Percentiles rank a stretch among this genome's conserved stretches.
phyloP scores from a whole-genome alignment of 2,329 filamentous ascomycete genomes.

The Fusarium drepaniforme region DNA sequence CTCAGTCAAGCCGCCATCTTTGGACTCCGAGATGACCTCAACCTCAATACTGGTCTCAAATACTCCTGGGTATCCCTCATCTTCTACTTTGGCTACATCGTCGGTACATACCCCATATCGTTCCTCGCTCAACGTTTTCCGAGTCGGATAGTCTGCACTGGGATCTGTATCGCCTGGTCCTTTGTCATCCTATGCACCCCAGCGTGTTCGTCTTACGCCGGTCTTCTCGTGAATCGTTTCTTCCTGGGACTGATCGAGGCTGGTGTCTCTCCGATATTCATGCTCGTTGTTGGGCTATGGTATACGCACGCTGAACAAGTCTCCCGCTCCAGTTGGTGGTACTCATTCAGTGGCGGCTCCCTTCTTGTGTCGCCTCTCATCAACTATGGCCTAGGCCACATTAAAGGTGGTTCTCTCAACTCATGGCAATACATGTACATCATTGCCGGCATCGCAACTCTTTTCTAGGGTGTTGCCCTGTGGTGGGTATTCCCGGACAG shows the following conservation, averaged over 20 bases:
- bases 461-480: conserved; percentile 43
- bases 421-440: conserved; percentile 53
- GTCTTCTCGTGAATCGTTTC: conserved; percentile 51
- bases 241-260: conserved; percentile 53
- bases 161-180: conserved; percentile 48
- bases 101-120: conserved; percentile 48
- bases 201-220: conserved; percentile 48
- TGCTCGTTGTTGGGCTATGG: conserved; percentile 54
- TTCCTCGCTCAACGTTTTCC: conserved; percentile 46
- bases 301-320: conserved; percentile 54
- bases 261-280: conserved; percentile 50
- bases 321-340: conserved; percentile 51
- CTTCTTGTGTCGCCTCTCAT: conserved; percentile 50
- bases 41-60: conserved; percentile 43
- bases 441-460: conserved; percentile 48
- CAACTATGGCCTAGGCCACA: conserved; percentile 51
- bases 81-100: conserved; percentile 50
- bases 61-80: conserved; percentile 49
- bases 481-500: conserved; percentile 46
- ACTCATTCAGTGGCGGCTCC: conserved; percentile 53
- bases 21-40: conserved; percentile 45
- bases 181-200: conserved; percentile 48
- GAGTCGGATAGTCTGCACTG: conserved; percentile 45
- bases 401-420: conserved; percentile 40
- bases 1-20: conserved; percentile 48